Conservation (phyloP, 345 rosid genomes). For the Hevea brasiliensis region DNA sequence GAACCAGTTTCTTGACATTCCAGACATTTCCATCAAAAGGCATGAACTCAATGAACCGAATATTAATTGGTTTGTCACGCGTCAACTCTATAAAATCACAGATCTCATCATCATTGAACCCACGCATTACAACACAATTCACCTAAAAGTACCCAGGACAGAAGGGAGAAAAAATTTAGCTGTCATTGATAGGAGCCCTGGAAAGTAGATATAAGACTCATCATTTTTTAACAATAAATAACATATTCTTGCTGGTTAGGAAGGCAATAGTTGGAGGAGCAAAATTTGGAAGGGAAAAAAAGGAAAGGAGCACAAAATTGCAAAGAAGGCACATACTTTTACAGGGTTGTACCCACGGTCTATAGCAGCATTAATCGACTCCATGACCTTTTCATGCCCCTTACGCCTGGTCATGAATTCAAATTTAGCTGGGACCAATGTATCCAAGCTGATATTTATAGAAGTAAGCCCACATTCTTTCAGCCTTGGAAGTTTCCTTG, state of each 20-base stretch:
- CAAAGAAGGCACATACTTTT: conserved; percentile 46
- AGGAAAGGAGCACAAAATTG: background rate
- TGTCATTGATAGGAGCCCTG: background rate
- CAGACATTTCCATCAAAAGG: conserved; percentile 98
- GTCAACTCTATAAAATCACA: conserved; percentile 92
- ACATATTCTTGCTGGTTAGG: background rate
- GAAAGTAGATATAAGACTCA: background rate
- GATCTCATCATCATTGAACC: conserved; percentile 88
- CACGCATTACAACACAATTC: conserved; percentile 94
- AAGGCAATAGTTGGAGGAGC: background rate
- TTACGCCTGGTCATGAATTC: conserved; percentile 88
- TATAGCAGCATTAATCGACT: conserved; percentile 74
- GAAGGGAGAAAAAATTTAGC: background rate
- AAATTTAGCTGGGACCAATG: conserved; percentile 81
- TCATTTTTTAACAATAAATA: background rate
- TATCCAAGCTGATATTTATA: conserved; percentile 81
- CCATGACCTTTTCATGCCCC: conserved; percentile 76
- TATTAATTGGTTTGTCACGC: conserved; percentile 69
- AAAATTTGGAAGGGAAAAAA: background rate
- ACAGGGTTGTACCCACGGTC: conserved; percentile 84
- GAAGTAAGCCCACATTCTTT: conserved; percentile 70
- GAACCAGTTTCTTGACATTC: conserved; percentile 85
- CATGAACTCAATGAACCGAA: conserved; percentile 98
- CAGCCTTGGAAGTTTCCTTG: conserved; percentile 74
- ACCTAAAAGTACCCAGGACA: conserved; percentile 41